Evolutionary conservation across 192 early-diverging fungal species (phyloP).

Genomic region (Ambispora gerdemannii): DNA sequence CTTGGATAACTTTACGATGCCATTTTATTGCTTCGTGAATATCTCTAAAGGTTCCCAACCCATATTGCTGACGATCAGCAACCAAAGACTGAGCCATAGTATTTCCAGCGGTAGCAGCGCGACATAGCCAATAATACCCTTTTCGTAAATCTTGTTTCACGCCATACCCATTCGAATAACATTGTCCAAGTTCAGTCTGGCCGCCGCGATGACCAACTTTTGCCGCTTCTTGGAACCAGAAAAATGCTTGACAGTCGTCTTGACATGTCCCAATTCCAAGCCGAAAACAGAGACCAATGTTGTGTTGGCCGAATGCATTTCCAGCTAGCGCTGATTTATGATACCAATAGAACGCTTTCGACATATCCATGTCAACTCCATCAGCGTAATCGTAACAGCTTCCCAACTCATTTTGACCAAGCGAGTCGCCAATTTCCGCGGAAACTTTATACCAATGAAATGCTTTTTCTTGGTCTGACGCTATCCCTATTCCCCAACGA

Average conservation of each 20-base stretch:
- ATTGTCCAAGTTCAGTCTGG: constrained; percentile 77
- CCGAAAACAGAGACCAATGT: constrained; percentile 59
- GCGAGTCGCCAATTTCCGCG: not conserved
- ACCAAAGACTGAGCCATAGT: constrained; percentile 55
- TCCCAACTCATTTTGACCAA: not conserved
- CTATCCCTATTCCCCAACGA: constrained; percentile 5
- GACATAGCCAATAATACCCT: constrained; percentile 48
- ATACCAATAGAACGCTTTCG: not conserved
- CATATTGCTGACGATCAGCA: constrained; percentile 59
- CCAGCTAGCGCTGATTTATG: not conserved
- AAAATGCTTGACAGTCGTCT: constrained; percentile 48
- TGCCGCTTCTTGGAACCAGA: constrained; percentile 67
- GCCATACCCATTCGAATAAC: constrained; percentile 80
- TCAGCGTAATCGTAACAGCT: not conserved
- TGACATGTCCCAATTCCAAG: constrained; percentile 56
- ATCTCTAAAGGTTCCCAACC: constrained; percentile 52
- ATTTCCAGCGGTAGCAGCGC: constrained; percentile 53
- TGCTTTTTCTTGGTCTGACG: not conserved
- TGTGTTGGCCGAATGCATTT: constrained; percentile 34
- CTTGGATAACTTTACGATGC: constrained; percentile 59
- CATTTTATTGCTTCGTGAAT: constrained; percentile 55
- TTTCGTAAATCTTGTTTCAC: constrained; percentile 56
- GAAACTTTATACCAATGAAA: constrained; percentile 1
- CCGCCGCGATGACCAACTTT: constrained; percentile 69
- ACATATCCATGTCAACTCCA: not conserved